Base-by-base conservation (phyloP, 2,329 filamentous ascomycete genomes). In the Coleophoma crateriformis region DNA sequence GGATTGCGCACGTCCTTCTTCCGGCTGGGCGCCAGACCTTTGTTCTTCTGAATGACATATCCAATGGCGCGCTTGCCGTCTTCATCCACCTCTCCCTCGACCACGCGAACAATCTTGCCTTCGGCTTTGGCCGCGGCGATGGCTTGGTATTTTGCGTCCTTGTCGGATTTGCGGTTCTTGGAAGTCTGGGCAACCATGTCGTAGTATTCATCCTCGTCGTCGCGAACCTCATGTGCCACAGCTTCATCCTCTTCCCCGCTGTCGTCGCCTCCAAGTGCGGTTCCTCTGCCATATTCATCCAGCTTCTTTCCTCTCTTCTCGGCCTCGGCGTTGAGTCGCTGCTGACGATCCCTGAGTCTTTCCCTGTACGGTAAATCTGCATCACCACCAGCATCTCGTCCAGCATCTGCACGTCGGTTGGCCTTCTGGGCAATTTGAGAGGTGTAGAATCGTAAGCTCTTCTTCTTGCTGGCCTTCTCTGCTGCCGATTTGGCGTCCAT, bases 31-130 rank as follows among this genome's bases (percentile, higher is more conserved):
- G 89, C 85, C 55, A 99, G 73, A 33, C 94, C 94, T 79, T 96
- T 96, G 72, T 99, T 99, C 82, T 97, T 96, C 73, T 91, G 82
- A 64, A 99, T 99, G 59, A 85, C 81, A 71, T 96, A 97, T 15
- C 83, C 88, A 67, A 99, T 95, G 69, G 90, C 89, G 52, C 95
- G 78, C 73, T 96, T 95, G 52, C 91, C 92, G 61, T 96, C 90
- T 50, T 82, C 75, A 39, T 87, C 90, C 40, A 95, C 68, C 61
- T 79, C 76, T 63, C 88, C 85, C 52, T 82, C 76, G 58, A 85
- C 78, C 2, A 85, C 72, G 4, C 79, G 75, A 53, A 85, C 77
- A 47, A 80, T 75, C 55, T 86, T 85, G 50, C 77, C 78, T 15
- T 79, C 77, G 4, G 78, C 78, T 27, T 75, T 72, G 12, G 87